Conservation (phyloP, 163 green algal genomes). For the Chlamydomonas reinhardtii region DNA sequence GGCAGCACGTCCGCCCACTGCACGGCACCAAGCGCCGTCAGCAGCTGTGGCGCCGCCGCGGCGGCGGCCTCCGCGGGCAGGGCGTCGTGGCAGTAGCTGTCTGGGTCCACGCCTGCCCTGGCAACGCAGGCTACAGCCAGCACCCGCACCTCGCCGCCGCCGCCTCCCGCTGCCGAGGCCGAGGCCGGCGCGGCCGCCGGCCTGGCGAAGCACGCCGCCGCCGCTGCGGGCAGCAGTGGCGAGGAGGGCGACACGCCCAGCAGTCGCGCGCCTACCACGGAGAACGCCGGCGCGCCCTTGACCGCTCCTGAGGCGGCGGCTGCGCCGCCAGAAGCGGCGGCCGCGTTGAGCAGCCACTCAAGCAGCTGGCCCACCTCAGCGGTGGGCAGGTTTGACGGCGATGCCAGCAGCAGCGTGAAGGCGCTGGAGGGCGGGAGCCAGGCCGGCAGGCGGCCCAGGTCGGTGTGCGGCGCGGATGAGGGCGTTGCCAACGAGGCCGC, state of each 20-base stretch:
- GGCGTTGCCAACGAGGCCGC: background rate
- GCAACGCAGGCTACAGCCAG: conserved; percentile 35
- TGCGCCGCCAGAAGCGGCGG: background rate
- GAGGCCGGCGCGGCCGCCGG: background rate
- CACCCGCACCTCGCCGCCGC: background rate
- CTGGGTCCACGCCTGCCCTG: background rate
- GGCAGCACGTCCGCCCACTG: background rate
- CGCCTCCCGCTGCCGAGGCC: background rate
- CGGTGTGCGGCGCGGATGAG: background rate
- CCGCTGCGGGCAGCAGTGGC: background rate
- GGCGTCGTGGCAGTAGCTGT: conserved; percentile 24
- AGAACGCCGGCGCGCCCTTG: background rate
- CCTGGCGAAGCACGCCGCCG: background rate
- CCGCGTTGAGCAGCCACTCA: conserved; percentile 18
- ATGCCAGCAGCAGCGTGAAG: conserved; percentile 36
- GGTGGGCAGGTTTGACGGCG: conserved; percentile 16
- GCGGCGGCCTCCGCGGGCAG: background rate
- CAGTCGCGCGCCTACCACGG: conserved; percentile 7
- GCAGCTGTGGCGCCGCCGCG: background rate
- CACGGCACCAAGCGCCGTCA: conserved; percentile 1
- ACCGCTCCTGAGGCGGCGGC: background rate
- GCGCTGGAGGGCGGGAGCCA: conserved; percentile 18
- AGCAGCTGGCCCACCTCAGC: conserved; percentile 3
- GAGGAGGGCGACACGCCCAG: background rate
- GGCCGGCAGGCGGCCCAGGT: conserved; percentile 25